Base-by-base conservation (phyloP, 2,329 filamentous ascomycete species). In the Botrytis galanthina region DNA sequence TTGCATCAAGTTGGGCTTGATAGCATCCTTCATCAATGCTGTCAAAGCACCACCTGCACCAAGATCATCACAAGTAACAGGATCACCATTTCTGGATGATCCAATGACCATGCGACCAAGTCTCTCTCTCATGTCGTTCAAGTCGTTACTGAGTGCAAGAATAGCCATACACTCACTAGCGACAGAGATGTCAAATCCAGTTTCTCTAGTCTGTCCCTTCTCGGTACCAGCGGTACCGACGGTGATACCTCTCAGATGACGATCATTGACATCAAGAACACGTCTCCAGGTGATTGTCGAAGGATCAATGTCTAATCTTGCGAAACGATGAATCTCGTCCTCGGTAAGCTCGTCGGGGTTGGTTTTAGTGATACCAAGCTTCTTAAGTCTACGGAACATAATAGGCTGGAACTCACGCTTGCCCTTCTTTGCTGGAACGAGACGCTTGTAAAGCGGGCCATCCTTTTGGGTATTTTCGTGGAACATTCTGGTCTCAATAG, bases 1-100 rank as follows among this genome's bases (percentile, higher is more conserved):
- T 84, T 99, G 96, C 96, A 99, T 98, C 76, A 99, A 86, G 84
- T 98, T 99, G 74, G 96, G 96, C 87, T 99, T 99, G 85, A 98
- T 97, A 73, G 96, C 95, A 83, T 99, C 96, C 85, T 92, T 96
- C 93, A 99, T 98, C 79, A 99, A 87, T 44, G 95, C 95, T 61
- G 96, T 94, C 77, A 99, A 86, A 69, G 96, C 96, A 79, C 96
- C 96, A 72, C 95, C 95, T 32, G 91, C 93, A 78, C 96, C 96
- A 79, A 99, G 90, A 81, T 99, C 96, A 81, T 99, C 96, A 80
- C 94, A 97, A 74, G 96, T 98, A 66, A 99, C 92, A 1, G 96
- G 93, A 75, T 98, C 95, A 68, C 96, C 96, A 77, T 86, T 87
- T 79, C 87, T 90, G 60, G 95, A 98, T 75, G 92, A 95, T 73